Base-by-base conservation (phyloP, 1,139 yeast genomes). In the Yamadazyma blattariae region DNA sequence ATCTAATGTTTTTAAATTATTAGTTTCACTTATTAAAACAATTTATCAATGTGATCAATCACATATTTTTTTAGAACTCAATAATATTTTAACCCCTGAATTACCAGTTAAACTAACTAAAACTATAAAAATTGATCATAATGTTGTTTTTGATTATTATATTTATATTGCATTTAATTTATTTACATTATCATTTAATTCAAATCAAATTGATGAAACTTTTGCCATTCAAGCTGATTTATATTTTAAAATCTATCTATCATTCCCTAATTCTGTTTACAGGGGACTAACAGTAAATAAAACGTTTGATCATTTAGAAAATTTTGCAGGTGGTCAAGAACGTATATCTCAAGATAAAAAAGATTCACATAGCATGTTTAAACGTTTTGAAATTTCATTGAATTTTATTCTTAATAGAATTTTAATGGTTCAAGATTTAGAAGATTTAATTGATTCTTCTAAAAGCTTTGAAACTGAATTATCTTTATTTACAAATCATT, bases 381-480 rank as follows among this genome's bases (percentile, higher is more conserved):
- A 56, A 30, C 50, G 71, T 34, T 67, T 60, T 32, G 71, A 67
- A 37, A 51, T 65, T 9, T 54, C 71, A 3, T 46, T 65, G 34
- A 33, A 64, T 39, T 66, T 50, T 33, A 38, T 61, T 1, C 34
- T 66, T 14, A 64, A 64, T 37, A 50, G 51, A 36, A 38, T 64
- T 14, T 42, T 61, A 13, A 44, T 50, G 16, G 35, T 57, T 13
- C 38, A 46, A 2, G 51, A 48, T 21, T 35, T 64, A 29, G 43
- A 45, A n/a, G 52, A 56, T 22, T 33, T 61, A 8, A 34, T 57
- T 1, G 42, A 46, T 5, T 54, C 57, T 1, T 40, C 51, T 2
- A 23, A 38, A 5, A 27, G 47, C 11, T 57, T 52, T 33, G 36
- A 38, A 16, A 25, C 38, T 1, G 69, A 64, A 37, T 36, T 58